Conservation (phyloP, 345 rosid genomes). For the Citrus glauca region DNA sequence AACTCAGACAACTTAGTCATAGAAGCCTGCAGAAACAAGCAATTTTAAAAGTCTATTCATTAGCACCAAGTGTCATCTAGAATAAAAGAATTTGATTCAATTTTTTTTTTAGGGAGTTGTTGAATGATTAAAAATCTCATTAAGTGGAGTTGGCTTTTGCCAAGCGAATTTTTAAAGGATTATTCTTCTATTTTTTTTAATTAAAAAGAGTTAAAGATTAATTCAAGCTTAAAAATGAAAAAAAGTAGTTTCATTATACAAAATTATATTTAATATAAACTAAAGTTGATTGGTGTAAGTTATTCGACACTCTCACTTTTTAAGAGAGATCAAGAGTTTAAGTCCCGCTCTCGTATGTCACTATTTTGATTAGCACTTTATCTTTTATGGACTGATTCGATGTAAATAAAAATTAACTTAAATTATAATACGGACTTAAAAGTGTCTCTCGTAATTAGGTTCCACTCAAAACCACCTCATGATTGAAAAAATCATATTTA, state of each 20-base stretch:
- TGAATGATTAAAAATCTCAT: neutral
- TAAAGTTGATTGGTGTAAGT: no score
- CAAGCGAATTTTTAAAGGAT: neutral
- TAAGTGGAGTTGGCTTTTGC: neutral
- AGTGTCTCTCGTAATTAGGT: no score
- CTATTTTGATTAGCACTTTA: no score
- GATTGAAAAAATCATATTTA: neutral
- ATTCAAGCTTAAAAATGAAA: neutral
- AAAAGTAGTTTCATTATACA: neutral
- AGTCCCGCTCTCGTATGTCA: no score
- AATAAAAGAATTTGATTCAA: neutral
- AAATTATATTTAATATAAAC: neutral
- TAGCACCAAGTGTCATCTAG: neutral
- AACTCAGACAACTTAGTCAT: neutral
- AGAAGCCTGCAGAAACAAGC: neutral
- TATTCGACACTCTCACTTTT: no score
- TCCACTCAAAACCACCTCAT: no score
- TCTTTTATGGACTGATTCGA: fast-evolving
- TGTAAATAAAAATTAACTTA: no score
- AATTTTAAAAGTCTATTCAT: neutral
- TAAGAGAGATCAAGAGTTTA: no score
- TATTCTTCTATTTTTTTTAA: neutral
- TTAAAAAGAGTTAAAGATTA: neutral
- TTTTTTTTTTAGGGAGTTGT: neutral
- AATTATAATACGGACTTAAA: no score